Evolutionary conservation across 306 rosid species (phyloP).

Genomic region (Cucurbita pepo): DNA sequence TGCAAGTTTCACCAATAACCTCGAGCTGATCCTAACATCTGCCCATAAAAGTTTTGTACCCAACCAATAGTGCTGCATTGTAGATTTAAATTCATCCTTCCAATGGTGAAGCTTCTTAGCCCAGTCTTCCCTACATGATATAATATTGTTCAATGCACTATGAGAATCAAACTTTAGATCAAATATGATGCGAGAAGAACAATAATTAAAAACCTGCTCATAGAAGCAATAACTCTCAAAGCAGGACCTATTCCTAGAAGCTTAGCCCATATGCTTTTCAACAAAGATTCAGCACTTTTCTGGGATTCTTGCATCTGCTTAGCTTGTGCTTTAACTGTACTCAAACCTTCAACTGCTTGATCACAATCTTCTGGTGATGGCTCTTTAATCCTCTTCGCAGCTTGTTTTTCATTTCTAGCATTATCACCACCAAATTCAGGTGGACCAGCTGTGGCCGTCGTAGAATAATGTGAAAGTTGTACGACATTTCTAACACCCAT

Average conservation of each 20-base stretch:
- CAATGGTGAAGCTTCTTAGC: slow-evolving; percentile 69
- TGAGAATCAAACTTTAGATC: slow-evolving; percentile 12
- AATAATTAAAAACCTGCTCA: slow-evolving; percentile 53
- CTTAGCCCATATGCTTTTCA: slow-evolving; percentile 42
- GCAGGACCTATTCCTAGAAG: slow-evolving; percentile 87
- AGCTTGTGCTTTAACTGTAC: slow-evolving; percentile 74
- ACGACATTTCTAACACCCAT: slow-evolving; percentile 23
- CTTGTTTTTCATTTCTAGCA: slow-evolving; percentile 17
- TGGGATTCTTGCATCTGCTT: slow-evolving; percentile 50
- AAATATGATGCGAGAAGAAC: neutral
- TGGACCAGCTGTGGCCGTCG: slow-evolving; percentile 32
- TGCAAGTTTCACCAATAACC: slow-evolving; percentile 76
- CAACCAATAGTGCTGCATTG: slow-evolving; percentile 88
- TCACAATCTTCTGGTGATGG: slow-evolving; percentile 95
- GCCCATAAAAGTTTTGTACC: slow-evolving; percentile 80
- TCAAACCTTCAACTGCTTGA: slow-evolving; percentile 82
- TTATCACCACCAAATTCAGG: slow-evolving; percentile 19
- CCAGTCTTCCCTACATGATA: slow-evolving; percentile 69
- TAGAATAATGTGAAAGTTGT: slow-evolving; percentile 24
- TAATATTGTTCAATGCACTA: neutral
- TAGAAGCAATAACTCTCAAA: slow-evolving; percentile 55
- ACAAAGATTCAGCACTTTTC: slow-evolving; percentile 21
- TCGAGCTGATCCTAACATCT: slow-evolving; percentile 74
- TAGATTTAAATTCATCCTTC: slow-evolving; percentile 59
- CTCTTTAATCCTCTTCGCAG: slow-evolving; percentile 41